Conservation (phyloP, 257 asterid genomes). For the Nicotiana noctiflora region DNA sequence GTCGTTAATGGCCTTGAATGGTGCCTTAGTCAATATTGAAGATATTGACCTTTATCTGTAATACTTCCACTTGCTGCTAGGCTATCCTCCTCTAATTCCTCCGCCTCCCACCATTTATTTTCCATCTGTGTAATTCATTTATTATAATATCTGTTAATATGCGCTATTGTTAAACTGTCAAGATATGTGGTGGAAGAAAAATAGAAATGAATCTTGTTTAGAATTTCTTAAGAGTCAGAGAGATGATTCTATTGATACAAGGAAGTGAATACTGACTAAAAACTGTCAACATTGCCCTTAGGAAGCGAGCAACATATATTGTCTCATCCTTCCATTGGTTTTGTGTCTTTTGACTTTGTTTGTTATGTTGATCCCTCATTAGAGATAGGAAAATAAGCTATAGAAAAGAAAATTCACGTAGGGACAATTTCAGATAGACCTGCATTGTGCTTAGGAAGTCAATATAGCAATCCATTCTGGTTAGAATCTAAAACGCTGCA, state of each 20-base stretch:
- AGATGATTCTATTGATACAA: background rate
- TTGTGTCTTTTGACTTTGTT: background rate
- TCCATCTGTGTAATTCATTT: background rate
- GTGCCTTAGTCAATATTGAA: conserved; percentile 90
- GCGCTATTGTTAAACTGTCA: background rate
- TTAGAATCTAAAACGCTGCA: background rate
- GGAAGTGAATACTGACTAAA: background rate
- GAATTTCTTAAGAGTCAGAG: background rate
- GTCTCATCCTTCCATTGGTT: background rate
- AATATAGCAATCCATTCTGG: background rate
- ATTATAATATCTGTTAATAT: background rate
- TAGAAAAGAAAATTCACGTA: too few species aligned
- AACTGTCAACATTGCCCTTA: background rate
- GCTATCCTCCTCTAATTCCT: conserved; percentile 4
- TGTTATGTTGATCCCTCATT: background rate
- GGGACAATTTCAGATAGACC: background rate
- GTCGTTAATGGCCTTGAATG: conserved; percentile 95
- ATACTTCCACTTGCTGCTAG: conserved; percentile 29
- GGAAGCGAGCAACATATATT: background rate
- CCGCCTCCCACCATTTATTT: background rate
- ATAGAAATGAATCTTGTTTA: background rate
- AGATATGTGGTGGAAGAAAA: background rate
- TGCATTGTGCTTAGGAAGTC: background rate
- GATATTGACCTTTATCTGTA: conserved; percentile 95
- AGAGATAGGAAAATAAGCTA: background rate